Conservation (phyloP, 2,329 filamentous ascomycete species). For the Tolypocladium endophyticum region DNA sequence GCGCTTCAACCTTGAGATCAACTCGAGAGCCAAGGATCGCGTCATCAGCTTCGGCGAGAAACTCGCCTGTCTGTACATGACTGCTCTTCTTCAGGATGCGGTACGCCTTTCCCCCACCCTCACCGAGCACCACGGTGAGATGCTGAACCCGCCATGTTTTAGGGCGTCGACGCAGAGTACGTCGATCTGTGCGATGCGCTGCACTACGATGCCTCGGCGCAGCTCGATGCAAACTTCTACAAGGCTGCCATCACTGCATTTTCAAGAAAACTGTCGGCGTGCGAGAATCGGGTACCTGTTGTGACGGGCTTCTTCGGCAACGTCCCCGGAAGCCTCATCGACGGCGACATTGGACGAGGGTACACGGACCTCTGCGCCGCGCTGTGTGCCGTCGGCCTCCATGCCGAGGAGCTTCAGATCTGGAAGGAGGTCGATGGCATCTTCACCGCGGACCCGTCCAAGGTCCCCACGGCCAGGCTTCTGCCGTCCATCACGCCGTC, state of each 20-base stretch:
- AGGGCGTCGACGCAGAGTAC: slow-evolving; percentile 77
- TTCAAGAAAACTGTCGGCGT: slow-evolving; percentile 52
- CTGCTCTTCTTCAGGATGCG: slow-evolving; percentile 68
- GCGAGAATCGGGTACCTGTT: slow-evolving; percentile 60
- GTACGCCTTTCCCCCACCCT: slow-evolving; percentile 22
- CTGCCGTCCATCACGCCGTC: slow-evolving; percentile 81
- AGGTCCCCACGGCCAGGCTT: slow-evolving; percentile 89
- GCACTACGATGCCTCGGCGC: slow-evolving; percentile 49
- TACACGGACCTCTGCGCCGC: slow-evolving; percentile 97
- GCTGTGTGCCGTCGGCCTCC: slow-evolving; percentile 78
- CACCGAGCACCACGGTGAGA: background rate
- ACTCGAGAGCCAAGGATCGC: slow-evolving; percentile 69
- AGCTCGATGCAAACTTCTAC: slow-evolving; percentile 61
- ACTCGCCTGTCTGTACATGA: slow-evolving; percentile 86
- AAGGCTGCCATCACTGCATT: slow-evolving; percentile 51
- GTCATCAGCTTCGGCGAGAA: slow-evolving; percentile 95
- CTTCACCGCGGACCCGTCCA: slow-evolving; percentile 73
- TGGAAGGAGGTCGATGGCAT: slow-evolving; percentile 99
- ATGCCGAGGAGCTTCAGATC: slow-evolving; percentile 82
- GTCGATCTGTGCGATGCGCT: slow-evolving; percentile 81
- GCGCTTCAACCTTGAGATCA: slow-evolving; percentile 64
- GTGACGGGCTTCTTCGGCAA: slow-evolving; percentile 92
- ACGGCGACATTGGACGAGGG: slow-evolving; percentile 80
- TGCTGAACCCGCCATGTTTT: background rate
- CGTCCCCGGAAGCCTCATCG: slow-evolving; percentile 81